Conservation (phyloP, 331 rosid genomes). For the Malus hybrid region DNA sequence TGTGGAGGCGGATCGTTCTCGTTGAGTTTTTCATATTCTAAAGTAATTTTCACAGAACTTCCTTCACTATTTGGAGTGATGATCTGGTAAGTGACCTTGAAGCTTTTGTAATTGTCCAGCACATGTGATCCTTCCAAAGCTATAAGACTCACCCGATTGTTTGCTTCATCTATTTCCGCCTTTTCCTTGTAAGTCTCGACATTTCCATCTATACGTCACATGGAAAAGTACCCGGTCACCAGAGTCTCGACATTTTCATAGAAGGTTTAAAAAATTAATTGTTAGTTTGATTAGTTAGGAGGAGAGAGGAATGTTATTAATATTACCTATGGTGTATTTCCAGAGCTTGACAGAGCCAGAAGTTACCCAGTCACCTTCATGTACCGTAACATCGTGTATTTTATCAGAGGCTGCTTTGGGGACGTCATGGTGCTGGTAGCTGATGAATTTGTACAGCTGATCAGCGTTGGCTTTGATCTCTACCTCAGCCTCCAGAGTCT, state of each 20-base stretch:
- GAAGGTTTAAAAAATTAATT: too few relatives aligned
- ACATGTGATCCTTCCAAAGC: conserved; percentile 24
- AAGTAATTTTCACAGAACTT: conserved; percentile 16
- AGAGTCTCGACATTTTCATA: too few relatives aligned
- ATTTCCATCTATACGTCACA: not conserved
- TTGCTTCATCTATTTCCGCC: not conserved
- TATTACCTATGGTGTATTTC: not conserved
- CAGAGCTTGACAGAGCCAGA: conserved; percentile 5
- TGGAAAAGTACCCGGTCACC: too few relatives aligned
- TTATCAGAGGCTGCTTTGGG: conserved; percentile 6
- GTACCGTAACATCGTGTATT: not conserved
- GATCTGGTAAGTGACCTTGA: conserved; percentile 3
- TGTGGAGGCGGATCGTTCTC: conserved; percentile 9
- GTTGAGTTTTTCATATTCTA: conserved; percentile 21
- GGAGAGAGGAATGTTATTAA: too few relatives aligned
- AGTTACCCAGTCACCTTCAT: conserved; percentile 20
- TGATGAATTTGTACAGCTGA: not conserved
- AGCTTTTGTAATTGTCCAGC: conserved; percentile 21
- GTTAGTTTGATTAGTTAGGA: too few relatives aligned
- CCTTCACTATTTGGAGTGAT: conserved; percentile 17
- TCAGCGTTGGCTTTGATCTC: conserved; percentile 12
- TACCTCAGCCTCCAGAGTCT: conserved; percentile 4
- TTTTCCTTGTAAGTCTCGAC: not conserved
- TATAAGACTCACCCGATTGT: conserved; percentile 5
- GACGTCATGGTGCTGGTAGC: not conserved